phyloP scores from a whole-genome alignment of 495 filamentous ascomycete species.

The Beverwykella pulmonaria region DNA sequence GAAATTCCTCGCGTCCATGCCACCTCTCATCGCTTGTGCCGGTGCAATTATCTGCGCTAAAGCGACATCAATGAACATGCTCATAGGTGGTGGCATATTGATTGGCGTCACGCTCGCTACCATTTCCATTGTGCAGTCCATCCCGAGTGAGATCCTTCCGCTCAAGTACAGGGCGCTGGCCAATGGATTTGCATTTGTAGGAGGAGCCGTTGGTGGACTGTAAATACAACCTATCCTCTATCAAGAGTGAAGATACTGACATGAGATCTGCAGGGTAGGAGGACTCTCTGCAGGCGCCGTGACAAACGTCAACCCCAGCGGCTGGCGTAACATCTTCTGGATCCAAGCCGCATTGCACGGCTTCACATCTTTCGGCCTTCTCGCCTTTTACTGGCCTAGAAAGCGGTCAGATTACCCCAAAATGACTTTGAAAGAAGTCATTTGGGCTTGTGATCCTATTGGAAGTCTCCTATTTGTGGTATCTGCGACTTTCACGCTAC shows the following conservation, averaged over 20 bases:
- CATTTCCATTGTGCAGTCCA: conserved; percentile 57
- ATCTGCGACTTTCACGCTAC: conserved; percentile 53
- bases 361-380: conserved; percentile 51
- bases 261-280: conserved; percentile 45
- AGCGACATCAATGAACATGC: conserved; percentile 55
- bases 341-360: conserved; percentile 60
- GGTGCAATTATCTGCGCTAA: conserved; percentile 58
- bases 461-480: conserved; percentile 54
- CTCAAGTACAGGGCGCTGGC: conserved; percentile 58
- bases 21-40: conserved; percentile 56
- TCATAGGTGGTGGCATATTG: conserved; percentile 59
- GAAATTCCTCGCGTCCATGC: conserved; percentile 55
- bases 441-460: conserved; percentile 59
- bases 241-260: neutral
- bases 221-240: conserved; percentile 4
- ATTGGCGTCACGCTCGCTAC: conserved; percentile 58
- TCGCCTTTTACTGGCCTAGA: conserved; percentile 56
- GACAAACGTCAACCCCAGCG: conserved; percentile 50
- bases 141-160: conserved; percentile 58
- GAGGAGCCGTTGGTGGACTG: conserved; percentile 51
- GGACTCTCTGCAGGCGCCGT: conserved; percentile 55
- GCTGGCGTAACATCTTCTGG: conserved; percentile 63
- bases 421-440: conserved; percentile 48
- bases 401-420: conserved; percentile 47
- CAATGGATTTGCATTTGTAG: conserved; percentile 55